Evolutionary conservation across 345 rosid genomes (phyloP).

Genomic region (Cardiospermum halicacabum): DNA sequence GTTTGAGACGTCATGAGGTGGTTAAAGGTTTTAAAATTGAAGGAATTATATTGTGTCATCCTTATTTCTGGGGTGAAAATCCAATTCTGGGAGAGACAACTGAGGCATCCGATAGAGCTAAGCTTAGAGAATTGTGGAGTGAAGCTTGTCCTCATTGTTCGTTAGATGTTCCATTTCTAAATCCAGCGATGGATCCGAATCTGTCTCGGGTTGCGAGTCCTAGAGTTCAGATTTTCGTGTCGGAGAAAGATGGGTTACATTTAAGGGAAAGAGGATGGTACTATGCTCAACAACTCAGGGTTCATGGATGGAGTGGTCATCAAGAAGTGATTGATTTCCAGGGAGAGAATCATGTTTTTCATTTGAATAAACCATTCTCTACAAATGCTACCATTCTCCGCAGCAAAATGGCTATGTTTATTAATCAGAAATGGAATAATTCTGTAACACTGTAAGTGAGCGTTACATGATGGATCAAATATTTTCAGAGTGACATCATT

Average conservation of each 20-base stretch:
- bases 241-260: constrained; percentile 34
- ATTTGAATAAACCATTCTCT: constrained; percentile 13
- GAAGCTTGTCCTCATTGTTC: constrained; percentile 27
- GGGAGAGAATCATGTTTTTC: constrained; percentile 43
- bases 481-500: no score
- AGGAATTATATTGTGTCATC: constrained; percentile 23
- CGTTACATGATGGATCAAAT: no score
- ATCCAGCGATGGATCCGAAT: constrained; percentile 35
- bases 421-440: no score
- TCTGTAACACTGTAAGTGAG: no score
- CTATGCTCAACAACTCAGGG: constrained; percentile 29
- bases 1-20: constrained; percentile 8
- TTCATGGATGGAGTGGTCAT: constrained; percentile 42
- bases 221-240: constrained; percentile 37
- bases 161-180: constrained; percentile 39
- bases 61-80: constrained; percentile 32
- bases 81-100: constrained; percentile 12
- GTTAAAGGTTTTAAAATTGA: constrained; percentile 11
- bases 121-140: constrained; percentile 14
- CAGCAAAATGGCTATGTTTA: no score
- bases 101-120: no score
- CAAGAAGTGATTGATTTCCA: constrained; percentile 30
- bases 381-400: no score
- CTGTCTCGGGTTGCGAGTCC: constrained; percentile 31
- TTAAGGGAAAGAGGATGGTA: constrained; percentile 32